Base-by-base conservation (phyloP, 169 alveolate species). In the Plasmodium blacklocki region DNA sequence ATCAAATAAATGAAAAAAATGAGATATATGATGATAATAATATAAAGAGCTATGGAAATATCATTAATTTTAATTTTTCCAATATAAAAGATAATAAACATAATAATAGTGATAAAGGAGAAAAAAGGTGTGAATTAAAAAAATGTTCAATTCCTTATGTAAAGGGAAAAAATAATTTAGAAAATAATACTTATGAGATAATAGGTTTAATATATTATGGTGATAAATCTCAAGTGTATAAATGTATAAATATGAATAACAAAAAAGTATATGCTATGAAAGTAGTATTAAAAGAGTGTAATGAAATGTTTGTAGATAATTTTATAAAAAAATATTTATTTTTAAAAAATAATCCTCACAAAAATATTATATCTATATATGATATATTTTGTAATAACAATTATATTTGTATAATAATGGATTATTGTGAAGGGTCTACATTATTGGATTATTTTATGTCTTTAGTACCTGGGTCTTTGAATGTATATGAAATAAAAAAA, bases 401-500 rank as follows among this genome's bases (percentile, higher is more conserved):
- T 56, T 83, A 68, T 47, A 32, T 56, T 9, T 83, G 56, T 49
- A 68, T 83, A 39, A 72, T 83, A 12, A 83, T 83, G 91, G 83
- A 67, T 21, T 83, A 39, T 19, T 83, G 91, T 83, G 73, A 83
- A 58, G 91, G 91, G 14, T 67, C 68, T 8, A 83, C 91, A 43
- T 54, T 83, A 14, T 32, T 83, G 11, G 91, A 83, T 29, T 83
- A 83, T 45, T 83, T 83, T 23, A 76, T 89, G 73, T 70, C 85
- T 32, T 50, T 89, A 8, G 94, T 70, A 39, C 93, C 93, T 12
- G 93, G 89, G 6, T 71, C 93, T 23, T 67, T 94, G 58, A 49
- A 88, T 4, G 62, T 68, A 49, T 56, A 60, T 19, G 72, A 88
- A 29, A 54, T 93, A 32, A 90, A 72, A 88, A 68, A 21, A n/a